Conservation (phyloP, 345 rosid genomes). For the Raphanus raphanistrum region DNA sequence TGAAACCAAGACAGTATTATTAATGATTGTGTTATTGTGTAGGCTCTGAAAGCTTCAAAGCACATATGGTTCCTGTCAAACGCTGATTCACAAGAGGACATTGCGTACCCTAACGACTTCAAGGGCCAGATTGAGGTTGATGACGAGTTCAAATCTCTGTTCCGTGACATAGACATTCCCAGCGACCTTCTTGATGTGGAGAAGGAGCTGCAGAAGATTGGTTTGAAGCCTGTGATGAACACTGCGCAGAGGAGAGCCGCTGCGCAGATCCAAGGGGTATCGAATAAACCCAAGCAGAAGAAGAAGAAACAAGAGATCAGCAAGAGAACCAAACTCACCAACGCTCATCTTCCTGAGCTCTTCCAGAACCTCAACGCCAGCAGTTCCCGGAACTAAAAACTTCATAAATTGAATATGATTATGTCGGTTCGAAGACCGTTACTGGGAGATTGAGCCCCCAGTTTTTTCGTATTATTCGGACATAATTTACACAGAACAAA, state of each 20-base stretch:
- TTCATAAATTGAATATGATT: not conserved
- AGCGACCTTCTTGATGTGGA: slow-evolving; percentile 74
- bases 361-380: slow-evolving; percentile 43
- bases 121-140: slow-evolving; percentile 60
- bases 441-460: not conserved
- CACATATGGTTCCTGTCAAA: slow-evolving; percentile 73
- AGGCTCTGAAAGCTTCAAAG: slow-evolving; percentile 68
- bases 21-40: not conserved
- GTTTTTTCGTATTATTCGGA: not conserved
- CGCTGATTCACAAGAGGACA: slow-evolving; percentile 56
- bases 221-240: slow-evolving; percentile 80
- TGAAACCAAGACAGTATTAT: not conserved
- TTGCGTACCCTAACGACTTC: slow-evolving; percentile 83
- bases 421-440: not conserved
- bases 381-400: slow-evolving; percentile 20
- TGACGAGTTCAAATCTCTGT: slow-evolving; percentile 65
- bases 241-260: slow-evolving; percentile 79
- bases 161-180: slow-evolving; percentile 61
- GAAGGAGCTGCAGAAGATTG: slow-evolving; percentile 73
- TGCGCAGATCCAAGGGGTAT: slow-evolving; percentile 56
- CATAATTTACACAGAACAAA: not conserved
- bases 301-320: slow-evolving; percentile 77
- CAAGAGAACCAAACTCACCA: slow-evolving; percentile 84
- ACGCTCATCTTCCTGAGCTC: slow-evolving; percentile 77
- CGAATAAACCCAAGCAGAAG: slow-evolving; percentile 60